These are phyloP conservation scores for Abortiporus biennis DNA, from an alignment of 1,284 basidiomycete species.

Conservation along the genomic window DNA sequence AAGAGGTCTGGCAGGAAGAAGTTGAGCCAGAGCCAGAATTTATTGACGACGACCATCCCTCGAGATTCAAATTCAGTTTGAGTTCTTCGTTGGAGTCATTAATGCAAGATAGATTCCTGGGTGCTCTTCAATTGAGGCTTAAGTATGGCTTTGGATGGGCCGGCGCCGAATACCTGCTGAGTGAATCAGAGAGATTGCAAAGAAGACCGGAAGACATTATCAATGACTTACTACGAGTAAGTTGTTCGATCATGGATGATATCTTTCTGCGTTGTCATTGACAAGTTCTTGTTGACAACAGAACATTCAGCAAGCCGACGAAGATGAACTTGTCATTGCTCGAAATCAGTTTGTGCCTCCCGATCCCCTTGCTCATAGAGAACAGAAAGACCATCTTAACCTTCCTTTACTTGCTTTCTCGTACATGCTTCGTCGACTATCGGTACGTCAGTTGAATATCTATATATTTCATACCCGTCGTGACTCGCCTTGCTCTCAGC, in stretches of 20 bases:
- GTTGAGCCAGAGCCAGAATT: neutral
- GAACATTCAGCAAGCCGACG: constrained; percentile 36
- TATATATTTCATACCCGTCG: neutral
- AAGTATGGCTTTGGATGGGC: constrained; percentile 55
- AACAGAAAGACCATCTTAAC: constrained; percentile 35
- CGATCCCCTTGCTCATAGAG: constrained; percentile 40
- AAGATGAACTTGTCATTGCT: constrained; percentile 34
- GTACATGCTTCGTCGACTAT: constrained; percentile 53
- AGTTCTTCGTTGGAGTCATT: constrained; percentile 53
- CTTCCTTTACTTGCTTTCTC: constrained; percentile 51
- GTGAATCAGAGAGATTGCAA: constrained; percentile 42
- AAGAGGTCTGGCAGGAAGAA: constrained; percentile 2
- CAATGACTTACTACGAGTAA: constrained; percentile 25
- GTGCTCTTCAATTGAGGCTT: constrained; percentile 42
- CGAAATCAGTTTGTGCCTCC: constrained; percentile 39
- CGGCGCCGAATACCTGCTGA: constrained; percentile 48
- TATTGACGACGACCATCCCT: neutral
- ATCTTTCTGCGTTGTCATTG: neutral
- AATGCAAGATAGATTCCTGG: constrained; percentile 45
- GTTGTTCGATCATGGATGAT: constrained; percentile 1
- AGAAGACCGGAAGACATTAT: constrained; percentile 31
- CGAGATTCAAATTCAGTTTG: constrained; percentile 50
- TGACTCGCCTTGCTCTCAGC: constrained; percentile 25
- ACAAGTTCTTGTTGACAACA: too few species aligned
- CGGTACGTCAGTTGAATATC: constrained; percentile 30